A percentile compares a stretch with the other conserved stretches of the same genome.
These are phyloP conservation scores for Nigrograna mackinnonii DNA, from an alignment of 2,329 filamentous ascomycete species.

Conservation along the genomic window DNA sequence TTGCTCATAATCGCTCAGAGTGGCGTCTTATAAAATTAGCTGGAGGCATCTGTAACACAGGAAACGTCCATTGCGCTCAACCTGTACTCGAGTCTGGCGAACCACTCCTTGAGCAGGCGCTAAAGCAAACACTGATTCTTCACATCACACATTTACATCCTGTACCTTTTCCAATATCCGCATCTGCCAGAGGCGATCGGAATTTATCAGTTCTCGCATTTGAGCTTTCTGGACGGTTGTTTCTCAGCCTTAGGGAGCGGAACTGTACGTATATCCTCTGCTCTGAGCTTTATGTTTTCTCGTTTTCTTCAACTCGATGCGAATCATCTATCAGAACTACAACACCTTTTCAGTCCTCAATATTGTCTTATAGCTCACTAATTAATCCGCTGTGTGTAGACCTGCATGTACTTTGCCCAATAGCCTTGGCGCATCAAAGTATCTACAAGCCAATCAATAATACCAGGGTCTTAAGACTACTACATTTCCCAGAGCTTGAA, in stretches of 20 bases:
- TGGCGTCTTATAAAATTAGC: conserved; percentile 21
- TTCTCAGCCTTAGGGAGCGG: conserved; percentile 32
- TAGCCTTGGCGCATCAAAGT: conserved; percentile 38
- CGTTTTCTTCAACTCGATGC: conserved; percentile 14
- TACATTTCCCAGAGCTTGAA: conserved; percentile 13
- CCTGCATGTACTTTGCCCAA: conserved; percentile 41
- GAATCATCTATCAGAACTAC: conserved; percentile 8
- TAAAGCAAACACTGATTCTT: conserved; percentile 21
- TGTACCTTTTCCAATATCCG: conserved; percentile 40
- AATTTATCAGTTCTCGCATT: conserved; percentile 27
- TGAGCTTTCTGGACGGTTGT: conserved; percentile 37
- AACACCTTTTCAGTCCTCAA: conserved; percentile 8
- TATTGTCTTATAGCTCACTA: conserved; percentile 35
- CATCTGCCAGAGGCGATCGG: conserved; percentile 46
- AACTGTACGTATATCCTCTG: conserved; percentile 46
- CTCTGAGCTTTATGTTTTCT: conserved; percentile 26
- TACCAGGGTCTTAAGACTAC: conserved; percentile 25
- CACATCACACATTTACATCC: conserved; percentile 34
- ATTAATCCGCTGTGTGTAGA: conserved; percentile 37
- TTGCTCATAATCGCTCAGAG: conserved; percentile 17
- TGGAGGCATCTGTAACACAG: conserved; percentile 26
- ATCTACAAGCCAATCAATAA: conserved; percentile 44
- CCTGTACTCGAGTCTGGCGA: conserved; percentile 27
- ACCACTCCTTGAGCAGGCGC: conserved; percentile 23
- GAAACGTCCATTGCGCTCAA: conserved; percentile 20